Percentiles rank a stretch among this genome's conserved stretches.
phyloP scores from a whole-genome alignment of 352 stramenopile genomes.

The Plasmopara viticola region DNA sequence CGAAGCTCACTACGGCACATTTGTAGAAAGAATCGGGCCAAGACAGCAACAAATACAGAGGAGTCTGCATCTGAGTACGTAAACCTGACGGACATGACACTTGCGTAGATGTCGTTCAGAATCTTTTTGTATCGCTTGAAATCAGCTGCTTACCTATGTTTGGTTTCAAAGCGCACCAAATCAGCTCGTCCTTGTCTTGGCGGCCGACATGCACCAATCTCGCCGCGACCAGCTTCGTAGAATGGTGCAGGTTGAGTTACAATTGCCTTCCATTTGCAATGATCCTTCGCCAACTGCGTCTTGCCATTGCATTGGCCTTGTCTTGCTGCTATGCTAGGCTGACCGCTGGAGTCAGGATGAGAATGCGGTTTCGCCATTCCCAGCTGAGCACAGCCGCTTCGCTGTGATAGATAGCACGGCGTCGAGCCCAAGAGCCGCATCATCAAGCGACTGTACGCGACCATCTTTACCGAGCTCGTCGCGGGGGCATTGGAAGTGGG shows the following conservation, averaged over 20 bases:
- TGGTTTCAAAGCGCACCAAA: constrained; percentile 6
- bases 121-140: no score
- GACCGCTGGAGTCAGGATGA: constrained; percentile 7
- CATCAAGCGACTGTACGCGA: not conserved
- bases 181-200: constrained; percentile 26
- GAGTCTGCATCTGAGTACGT: constrained; percentile 13
- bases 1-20: constrained; percentile 2
- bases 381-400: not conserved
- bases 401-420: not conserved
- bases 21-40: constrained; percentile 25
- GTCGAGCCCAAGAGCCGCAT: constrained; percentile 2
- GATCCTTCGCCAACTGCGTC: not conserved
- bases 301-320: constrained; percentile 4
- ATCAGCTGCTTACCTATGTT: not conserved
- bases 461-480: constrained; percentile 8
- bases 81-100: not conserved
- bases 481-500: not conserved
- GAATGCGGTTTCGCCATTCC: constrained; percentile 1
- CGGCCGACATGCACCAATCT: constrained; percentile 27
- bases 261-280: constrained; percentile 3
- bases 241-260: constrained; percentile 7
- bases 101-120: no score
- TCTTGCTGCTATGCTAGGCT: constrained; percentile 3
- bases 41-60: constrained; percentile 4
- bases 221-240: constrained; percentile 33